Percentiles rank a stretch among this genome's conserved stretches.
Evolutionary conservation across 179 eudicot species (phyloP).

Genomic region (Patellifolia procumbens): DNA sequence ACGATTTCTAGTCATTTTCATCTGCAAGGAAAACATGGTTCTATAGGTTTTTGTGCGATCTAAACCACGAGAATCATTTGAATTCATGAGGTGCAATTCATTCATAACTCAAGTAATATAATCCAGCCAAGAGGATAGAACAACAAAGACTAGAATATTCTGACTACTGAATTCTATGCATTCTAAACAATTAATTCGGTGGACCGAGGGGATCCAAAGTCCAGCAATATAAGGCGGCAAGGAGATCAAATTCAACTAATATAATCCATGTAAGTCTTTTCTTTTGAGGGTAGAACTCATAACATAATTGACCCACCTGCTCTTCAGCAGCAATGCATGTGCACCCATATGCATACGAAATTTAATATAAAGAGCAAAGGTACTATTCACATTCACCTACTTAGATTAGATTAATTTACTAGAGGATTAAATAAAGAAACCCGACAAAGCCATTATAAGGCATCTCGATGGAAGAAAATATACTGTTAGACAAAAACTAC

Average conservation of each 20-base stretch:
- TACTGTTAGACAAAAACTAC: slow-evolving; percentile 22
- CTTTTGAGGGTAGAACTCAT: slow-evolving; percentile 6
- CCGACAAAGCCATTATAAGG: slow-evolving; percentile 29
- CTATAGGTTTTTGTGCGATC: background rate
- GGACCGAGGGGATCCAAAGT: slow-evolving; percentile 27
- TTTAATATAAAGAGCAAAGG: slow-evolving; percentile 15
- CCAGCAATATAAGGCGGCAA: slow-evolving; percentile 19
- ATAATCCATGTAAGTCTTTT: slow-evolving; percentile 9
- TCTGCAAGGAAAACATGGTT: background rate
- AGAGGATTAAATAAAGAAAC: slow-evolving; percentile 14
- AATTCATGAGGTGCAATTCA: background rate
- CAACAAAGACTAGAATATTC: slow-evolving; percentile 19
- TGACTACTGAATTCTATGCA: slow-evolving; percentile 14
- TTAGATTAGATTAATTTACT: slow-evolving; percentile 14
- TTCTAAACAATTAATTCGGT: slow-evolving; percentile 12
- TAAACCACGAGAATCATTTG: background rate
- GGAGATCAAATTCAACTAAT: slow-evolving; percentile 19
- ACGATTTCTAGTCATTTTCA: background rate
- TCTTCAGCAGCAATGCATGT: slow-evolving; percentile 35
- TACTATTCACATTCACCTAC: slow-evolving; percentile 26
- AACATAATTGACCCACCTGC: slow-evolving; percentile 38
- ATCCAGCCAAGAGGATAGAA: slow-evolving; percentile 16
- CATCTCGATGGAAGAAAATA: slow-evolving; percentile 17
- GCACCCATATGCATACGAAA: slow-evolving; percentile 42
- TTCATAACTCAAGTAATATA: slow-evolving; percentile 11